Evolutionary conservation across 495 filamentous ascomycete genomes (phyloP).

Genomic region (Aspergillus hancockii): DNA sequence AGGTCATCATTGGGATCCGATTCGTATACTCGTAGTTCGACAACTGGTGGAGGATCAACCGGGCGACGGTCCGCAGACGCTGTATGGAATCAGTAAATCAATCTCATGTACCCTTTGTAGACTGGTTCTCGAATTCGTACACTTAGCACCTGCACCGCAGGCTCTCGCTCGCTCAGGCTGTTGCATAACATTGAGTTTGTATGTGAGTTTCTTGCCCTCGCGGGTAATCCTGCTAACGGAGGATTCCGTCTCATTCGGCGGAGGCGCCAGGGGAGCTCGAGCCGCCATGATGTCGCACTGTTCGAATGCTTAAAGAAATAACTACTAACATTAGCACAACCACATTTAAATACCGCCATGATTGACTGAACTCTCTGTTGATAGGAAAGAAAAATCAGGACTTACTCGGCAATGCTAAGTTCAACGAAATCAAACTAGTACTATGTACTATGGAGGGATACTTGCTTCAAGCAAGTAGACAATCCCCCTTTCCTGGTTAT

Average conservation of each 20-base stretch:
- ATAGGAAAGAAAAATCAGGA: background rate
- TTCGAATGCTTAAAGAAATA: background rate
- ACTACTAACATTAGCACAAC: background rate
- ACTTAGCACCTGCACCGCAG: slow-evolving; percentile 93
- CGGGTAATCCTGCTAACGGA: slow-evolving; percentile 67
- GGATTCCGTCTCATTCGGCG: slow-evolving; percentile 59
- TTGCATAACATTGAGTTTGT: slow-evolving; percentile 84
- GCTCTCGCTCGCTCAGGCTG: slow-evolving; percentile 95
- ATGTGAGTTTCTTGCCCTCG: slow-evolving; percentile 78
- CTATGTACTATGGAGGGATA: background rate
- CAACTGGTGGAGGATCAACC: slow-evolving; percentile 94
- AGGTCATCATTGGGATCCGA: slow-evolving; percentile 59
- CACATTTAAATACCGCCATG: background rate
- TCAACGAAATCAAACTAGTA: background rate
- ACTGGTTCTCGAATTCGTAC: slow-evolving; percentile 50
- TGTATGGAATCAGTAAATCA: slow-evolving; percentile 34
- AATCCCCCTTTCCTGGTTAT: background rate
- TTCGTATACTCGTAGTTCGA: slow-evolving; percentile 87
- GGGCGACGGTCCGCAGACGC: slow-evolving; percentile 94
- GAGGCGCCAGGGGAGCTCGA: slow-evolving; percentile 35
- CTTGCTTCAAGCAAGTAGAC: background rate
- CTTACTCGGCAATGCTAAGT: background rate
- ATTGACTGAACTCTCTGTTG: background rate
- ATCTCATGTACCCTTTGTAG: background rate
- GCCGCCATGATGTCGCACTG: slow-evolving; percentile 27